Evolutionary conservation across 345 rosid species (phyloP).

Genomic region (Syzygium oleosum): DNA sequence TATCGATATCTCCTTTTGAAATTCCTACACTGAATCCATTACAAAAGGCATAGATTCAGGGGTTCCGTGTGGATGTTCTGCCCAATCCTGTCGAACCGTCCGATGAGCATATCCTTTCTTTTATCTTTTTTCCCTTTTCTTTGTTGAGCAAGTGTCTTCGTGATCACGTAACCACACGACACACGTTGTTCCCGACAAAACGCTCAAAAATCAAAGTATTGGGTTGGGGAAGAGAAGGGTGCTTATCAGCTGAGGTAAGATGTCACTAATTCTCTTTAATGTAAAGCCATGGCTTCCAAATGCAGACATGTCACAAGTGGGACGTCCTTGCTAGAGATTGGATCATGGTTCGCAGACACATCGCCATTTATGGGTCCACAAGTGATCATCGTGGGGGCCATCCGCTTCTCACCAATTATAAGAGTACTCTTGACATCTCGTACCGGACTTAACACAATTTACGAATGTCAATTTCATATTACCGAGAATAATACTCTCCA

Average conservation of each 20-base stretch:
- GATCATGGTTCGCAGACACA: neutral
- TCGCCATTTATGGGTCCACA: neutral
- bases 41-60: neutral
- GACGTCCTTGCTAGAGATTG: neutral
- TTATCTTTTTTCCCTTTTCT: neutral
- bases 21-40: neutral
- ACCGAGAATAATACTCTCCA: neutral
- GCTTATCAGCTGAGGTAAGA: slow-evolving; percentile 17
- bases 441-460: neutral
- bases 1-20: neutral
- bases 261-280: slow-evolving; percentile 1
- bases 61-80: neutral
- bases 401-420: neutral
- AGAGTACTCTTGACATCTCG: neutral
- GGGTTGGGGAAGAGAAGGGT: neutral
- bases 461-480: neutral
- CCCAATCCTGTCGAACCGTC: neutral
- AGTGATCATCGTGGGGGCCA: neutral
- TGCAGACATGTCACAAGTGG: neutral
- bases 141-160: neutral
- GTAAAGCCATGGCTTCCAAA: neutral
- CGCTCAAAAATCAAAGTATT: neutral
- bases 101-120: neutral
- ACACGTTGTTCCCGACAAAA: neutral
- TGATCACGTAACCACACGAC: neutral